Percentiles rank a stretch among this genome's conserved stretches.
Evolutionary conservation across 2,329 filamentous ascomycete species (phyloP).

Genomic region (Colletotrichum melonis): DNA sequence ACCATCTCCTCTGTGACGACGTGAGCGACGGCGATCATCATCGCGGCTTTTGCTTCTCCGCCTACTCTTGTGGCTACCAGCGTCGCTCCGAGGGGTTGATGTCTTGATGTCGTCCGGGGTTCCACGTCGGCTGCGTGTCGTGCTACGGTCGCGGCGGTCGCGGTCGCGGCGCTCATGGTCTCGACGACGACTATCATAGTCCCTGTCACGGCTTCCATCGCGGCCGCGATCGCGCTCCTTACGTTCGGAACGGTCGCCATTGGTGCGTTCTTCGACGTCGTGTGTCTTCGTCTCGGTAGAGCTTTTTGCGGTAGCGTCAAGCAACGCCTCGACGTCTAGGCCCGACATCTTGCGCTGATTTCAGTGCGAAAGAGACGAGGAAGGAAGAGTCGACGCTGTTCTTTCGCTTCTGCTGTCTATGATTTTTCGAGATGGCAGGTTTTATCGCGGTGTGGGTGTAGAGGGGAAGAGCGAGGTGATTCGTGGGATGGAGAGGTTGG

Average conservation of each 20-base stretch:
- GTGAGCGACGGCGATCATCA: slow-evolving; percentile 78
- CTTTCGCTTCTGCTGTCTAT: background rate
- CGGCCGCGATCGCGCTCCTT: slow-evolving; percentile 66
- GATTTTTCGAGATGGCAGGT: background rate
- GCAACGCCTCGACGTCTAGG: slow-evolving; percentile 86
- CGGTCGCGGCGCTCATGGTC: slow-evolving; percentile 62
- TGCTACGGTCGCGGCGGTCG: slow-evolving; percentile 68
- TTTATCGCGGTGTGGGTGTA: background rate
- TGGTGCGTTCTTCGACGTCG: slow-evolving; percentile 69
- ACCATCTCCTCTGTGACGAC: slow-evolving; percentile 75
- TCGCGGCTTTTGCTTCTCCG: slow-evolving; percentile 84
- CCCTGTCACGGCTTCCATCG: slow-evolving; percentile 58
- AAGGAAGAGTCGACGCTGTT: background rate
- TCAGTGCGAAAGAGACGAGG: background rate
- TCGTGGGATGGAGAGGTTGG: slow-evolving; percentile 19
- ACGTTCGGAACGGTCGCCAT: slow-evolving; percentile 57
- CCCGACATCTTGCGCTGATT: slow-evolving; percentile 55
- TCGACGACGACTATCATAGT: slow-evolving; percentile 59
- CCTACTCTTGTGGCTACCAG: slow-evolving; percentile 84
- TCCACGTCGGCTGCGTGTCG: slow-evolving; percentile 55
- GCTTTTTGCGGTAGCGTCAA: slow-evolving; percentile 83
- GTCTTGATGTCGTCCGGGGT: slow-evolving; percentile 69
- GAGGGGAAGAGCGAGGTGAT: background rate
- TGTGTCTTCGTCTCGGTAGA: slow-evolving; percentile 59
- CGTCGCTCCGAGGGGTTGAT: slow-evolving; percentile 78